Evolutionary conservation across 345 rosid species (phyloP).

Genomic region (Arabidopsis thaliana): DNA sequence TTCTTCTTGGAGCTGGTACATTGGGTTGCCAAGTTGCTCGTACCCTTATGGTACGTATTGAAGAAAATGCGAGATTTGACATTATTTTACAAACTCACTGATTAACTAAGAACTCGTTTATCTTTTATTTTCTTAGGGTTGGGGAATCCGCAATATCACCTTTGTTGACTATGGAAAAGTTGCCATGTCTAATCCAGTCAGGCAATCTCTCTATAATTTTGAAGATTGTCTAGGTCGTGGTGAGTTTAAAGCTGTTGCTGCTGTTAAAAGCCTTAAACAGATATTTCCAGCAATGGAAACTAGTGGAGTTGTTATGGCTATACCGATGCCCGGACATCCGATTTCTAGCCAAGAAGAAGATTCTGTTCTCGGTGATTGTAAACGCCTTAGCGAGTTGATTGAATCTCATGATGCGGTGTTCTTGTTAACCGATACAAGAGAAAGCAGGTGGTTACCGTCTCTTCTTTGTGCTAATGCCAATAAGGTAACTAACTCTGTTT

Average conservation of each 20-base stretch:
- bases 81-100: slow-evolving; percentile 15
- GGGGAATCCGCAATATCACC: slow-evolving; percentile 94
- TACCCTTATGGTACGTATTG: slow-evolving; percentile 76
- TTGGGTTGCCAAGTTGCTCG: slow-evolving; percentile 98
- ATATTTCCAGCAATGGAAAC: slow-evolving; percentile 96
- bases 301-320: slow-evolving; percentile 79
- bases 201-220: slow-evolving; percentile 90
- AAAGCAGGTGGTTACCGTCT: slow-evolving; percentile 96
- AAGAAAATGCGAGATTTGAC: slow-evolving; percentile 5
- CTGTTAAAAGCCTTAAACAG: slow-evolving; percentile 79
- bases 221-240: slow-evolving; percentile 89
- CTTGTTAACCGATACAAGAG: slow-evolving; percentile 97
- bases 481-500: slow-evolving; percentile 58
- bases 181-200: slow-evolving; percentile 96
- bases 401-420: slow-evolving; percentile 89
- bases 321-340: slow-evolving; percentile 99
- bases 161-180: slow-evolving; percentile 88
- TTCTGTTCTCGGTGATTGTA: slow-evolving; percentile 75
- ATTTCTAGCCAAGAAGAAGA: slow-evolving; percentile 76
- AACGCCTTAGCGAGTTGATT: slow-evolving; percentile 63
- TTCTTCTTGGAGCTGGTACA: slow-evolving; percentile 97
- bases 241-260: slow-evolving; percentile 81
- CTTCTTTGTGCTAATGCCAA: slow-evolving; percentile 77
- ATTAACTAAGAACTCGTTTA: slow-evolving; percentile 23
- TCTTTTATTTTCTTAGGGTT: slow-evolving; percentile 57